A percentile compares a stretch with the other conserved stretches of the same genome.
Evolutionary conservation across 164 flowering plant species (phyloP).

Genomic region (Vitis labrusca): DNA sequence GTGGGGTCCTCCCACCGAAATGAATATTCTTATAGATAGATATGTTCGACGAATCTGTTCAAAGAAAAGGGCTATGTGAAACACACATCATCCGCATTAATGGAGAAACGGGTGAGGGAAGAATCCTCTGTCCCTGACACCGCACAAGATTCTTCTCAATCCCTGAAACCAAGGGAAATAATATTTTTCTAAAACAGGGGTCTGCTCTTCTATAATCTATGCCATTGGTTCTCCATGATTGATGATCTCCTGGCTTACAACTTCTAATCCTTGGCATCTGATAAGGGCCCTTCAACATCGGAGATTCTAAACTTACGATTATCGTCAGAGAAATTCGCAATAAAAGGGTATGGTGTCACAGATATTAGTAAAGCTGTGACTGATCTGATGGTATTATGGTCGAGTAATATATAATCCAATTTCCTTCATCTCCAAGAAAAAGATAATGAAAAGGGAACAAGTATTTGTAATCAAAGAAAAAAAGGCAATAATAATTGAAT

Average conservation of each 20-base stretch:
- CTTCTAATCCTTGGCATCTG: no score
- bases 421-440: neutral
- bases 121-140: neutral
- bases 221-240: no score
- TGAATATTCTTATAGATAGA: neutral
- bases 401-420: neutral
- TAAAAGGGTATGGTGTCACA: no score
- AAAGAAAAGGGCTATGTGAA: neutral
- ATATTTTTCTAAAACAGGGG: no score
- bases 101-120: neutral
- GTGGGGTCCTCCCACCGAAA: neutral
- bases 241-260: no score
- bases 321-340: no score
- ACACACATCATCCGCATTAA: no score
- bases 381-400: neutral
- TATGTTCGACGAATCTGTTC: neutral
- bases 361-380: no score
- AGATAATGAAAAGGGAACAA: neutral
- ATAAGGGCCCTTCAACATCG: no score
- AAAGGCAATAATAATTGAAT: conserved; percentile 1
- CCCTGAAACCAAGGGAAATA: no score
- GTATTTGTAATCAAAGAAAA: neutral
- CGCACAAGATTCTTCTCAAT: neutral
- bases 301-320: no score
- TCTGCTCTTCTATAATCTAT: no score